These are phyloP conservation scores for Diplotaxis tenuifolia DNA, from an alignment of 345 rosid species.

Conservation along the genomic window DNA sequence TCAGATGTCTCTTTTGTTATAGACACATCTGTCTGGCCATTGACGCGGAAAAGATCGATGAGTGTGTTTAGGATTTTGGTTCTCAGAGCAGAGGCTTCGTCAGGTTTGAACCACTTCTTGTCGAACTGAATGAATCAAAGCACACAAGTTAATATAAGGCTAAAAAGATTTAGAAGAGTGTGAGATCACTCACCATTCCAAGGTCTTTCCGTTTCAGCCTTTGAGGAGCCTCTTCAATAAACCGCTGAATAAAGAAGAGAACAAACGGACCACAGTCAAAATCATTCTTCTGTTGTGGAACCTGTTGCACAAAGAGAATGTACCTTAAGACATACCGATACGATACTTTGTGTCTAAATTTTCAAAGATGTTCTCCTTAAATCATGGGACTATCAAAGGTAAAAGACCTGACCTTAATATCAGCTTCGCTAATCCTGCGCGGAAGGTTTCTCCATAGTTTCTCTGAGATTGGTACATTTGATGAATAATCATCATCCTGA, in stretches of 20 bases:
- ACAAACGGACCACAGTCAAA: slow-evolving; percentile 93
- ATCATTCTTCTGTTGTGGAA: slow-evolving; percentile 93
- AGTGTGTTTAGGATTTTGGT: slow-evolving; percentile 57
- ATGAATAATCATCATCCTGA: slow-evolving; percentile 47
- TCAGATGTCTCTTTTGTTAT: not conserved
- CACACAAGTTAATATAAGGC: slow-evolving; percentile 12
- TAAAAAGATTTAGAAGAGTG: not conserved
- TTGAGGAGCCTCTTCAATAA: slow-evolving; percentile 77
- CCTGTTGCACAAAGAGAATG: slow-evolving; percentile 48
- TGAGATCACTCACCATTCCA: slow-evolving; percentile 54
- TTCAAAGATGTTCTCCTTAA: not conserved
- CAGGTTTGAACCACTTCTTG: slow-evolving; percentile 80
- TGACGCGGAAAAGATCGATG: slow-evolving; percentile 44
- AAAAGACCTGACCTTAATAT: slow-evolving; percentile 43
- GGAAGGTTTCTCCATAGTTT: slow-evolving; percentile 64
- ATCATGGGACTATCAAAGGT: not conserved
- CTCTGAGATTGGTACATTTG: slow-evolving; percentile 56
- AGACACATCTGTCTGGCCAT: slow-evolving; percentile 22
- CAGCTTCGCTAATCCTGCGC: slow-evolving; percentile 50
- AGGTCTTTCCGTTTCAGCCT: slow-evolving; percentile 76
- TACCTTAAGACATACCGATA: slow-evolving; percentile 1
- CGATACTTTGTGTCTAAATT: not conserved
- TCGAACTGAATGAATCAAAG: slow-evolving; percentile 53
- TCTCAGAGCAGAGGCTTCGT: slow-evolving; percentile 82
- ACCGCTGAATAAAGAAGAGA: slow-evolving; percentile 80